Evolutionary conservation across 768 basidiomycete species (phyloP).

Genomic region (Mycena alexandri): DNA sequence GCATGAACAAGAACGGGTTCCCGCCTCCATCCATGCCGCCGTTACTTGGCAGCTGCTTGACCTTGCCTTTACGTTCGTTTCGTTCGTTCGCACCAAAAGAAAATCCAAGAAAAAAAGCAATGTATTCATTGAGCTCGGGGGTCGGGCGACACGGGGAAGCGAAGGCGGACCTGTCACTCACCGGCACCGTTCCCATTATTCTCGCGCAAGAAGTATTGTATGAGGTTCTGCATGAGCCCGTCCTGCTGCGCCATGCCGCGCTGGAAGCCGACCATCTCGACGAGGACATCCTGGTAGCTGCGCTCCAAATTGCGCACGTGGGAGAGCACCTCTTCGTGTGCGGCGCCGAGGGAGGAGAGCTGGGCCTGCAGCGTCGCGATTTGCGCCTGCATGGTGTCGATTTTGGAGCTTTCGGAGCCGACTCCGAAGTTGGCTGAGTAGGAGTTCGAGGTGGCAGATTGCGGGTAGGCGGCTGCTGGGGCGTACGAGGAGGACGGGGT

Average conservation of each 20-base stretch:
- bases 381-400: conserved; percentile 51
- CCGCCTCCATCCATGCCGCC: conserved; percentile 27
- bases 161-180: conserved; percentile 39
- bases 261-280: conserved; percentile 81
- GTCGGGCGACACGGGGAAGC: conserved; percentile 24
- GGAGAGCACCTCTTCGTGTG: conserved; percentile 64
- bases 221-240: conserved; percentile 82
- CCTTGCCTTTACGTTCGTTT: conserved; percentile 34
- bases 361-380: conserved; percentile 48
- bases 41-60: conserved; percentile 29
- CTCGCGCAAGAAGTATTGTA: conserved; percentile 86
- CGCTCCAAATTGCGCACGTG: conserved; percentile 71
- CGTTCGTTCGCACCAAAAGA: conserved; percentile 5
- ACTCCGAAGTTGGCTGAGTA: conserved; percentile 46
- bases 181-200: conserved; percentile 49
- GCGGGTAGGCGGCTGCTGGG: conserved; percentile 40
- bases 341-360: conserved; percentile 59
- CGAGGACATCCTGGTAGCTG: conserved; percentile 76
- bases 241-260: conserved; percentile 87
- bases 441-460: conserved; percentile 45
- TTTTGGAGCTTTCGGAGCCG: conserved; percentile 45
- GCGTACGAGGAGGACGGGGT: conserved; percentile 43
- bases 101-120: conserved; percentile 28
- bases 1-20: conserved; percentile 65
- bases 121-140: conserved; percentile 33